phyloP scores from a whole-genome alignment of 2,329 filamentous ascomycete genomes.

The Zarea fungicola region DNA sequence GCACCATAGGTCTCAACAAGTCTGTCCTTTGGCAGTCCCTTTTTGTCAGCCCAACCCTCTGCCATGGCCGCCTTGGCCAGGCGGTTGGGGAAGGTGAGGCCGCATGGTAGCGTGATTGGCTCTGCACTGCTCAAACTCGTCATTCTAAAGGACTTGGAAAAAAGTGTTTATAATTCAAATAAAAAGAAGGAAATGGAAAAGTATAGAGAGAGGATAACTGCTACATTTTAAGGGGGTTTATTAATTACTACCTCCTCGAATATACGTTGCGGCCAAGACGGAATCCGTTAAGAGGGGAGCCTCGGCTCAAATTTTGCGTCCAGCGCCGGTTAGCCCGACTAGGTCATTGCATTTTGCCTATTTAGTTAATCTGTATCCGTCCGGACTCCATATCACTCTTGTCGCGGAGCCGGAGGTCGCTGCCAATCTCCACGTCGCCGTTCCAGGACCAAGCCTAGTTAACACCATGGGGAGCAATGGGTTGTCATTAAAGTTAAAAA shows the following conservation, averaged over 20 bases:
- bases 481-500: no score
- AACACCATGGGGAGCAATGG: no score
- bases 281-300: not conserved
- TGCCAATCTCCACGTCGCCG: no score
- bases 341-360: no score
- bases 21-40: constrained; percentile 38
- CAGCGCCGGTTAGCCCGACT: not conserved
- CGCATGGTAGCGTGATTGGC: constrained; percentile 48
- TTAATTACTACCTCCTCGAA: no score
- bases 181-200: not conserved
- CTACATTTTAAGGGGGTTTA: no score
- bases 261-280: not conserved
- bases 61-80: constrained; percentile 48
- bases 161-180: not conserved
- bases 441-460: no score
- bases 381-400: no score
- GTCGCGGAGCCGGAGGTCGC: no score
- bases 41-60: constrained; percentile 35
- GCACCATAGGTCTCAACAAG: constrained; percentile 41
- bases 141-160: not conserved
- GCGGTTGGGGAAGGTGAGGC: constrained; percentile 50
- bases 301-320: not conserved
- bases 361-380: no score
- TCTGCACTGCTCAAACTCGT: constrained; percentile 15
- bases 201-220: not conserved